Base-by-base conservation (phyloP, 768 basidiomycete genomes). In the Rubroboletus satanas region DNA sequence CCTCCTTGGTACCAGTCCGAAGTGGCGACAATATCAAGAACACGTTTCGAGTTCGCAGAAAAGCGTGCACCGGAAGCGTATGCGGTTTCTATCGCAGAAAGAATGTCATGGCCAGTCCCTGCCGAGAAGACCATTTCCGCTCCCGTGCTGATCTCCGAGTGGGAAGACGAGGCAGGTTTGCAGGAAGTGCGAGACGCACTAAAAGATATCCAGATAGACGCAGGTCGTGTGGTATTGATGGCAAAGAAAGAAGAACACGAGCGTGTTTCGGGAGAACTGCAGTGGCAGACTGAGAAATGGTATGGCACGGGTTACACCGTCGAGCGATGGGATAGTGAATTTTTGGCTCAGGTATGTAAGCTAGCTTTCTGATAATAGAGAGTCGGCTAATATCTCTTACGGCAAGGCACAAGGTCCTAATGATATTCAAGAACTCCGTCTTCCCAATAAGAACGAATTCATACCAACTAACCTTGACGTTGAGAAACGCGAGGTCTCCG, bases 291-390 rank as follows among this genome's bases (percentile, higher is more conserved):
- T 42, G 97, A 98, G 72, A 85, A 87, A 41, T 93, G 93, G 84
- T 99, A 99, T 70, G 92, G 88, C 5, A 98, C 97, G 2, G 79
- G 83, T 57, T 98, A 95, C 70, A 76, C 76, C 35, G 83, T 95
- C n/a, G 81, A 90, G 60, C 77, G 75, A 49, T 82, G 89, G 67
- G 82, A 86, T 48, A 72, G 79, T 31, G 75, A 80, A 26, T 86
- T 95, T 62, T 58, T 89, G 36, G 68, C 75, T 63, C 68, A 80
- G 77, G 83, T 82, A 55, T 51, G 69, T 51, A 23, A 38, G 14
- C 28, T 35, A 29, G 15, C 11, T 35, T 52, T 46, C 23, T 32
- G 17, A 23, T 21, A 17, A 41, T 11, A 7, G 14, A 8, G 10
- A 21, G 0, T 29, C 18, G 46, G 17, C 44, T 60, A 26, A 66